These are phyloP conservation scores for Colletotrichum trifolii DNA, from an alignment of 2,329 filamentous ascomycete genomes.

Conservation along the genomic window DNA sequence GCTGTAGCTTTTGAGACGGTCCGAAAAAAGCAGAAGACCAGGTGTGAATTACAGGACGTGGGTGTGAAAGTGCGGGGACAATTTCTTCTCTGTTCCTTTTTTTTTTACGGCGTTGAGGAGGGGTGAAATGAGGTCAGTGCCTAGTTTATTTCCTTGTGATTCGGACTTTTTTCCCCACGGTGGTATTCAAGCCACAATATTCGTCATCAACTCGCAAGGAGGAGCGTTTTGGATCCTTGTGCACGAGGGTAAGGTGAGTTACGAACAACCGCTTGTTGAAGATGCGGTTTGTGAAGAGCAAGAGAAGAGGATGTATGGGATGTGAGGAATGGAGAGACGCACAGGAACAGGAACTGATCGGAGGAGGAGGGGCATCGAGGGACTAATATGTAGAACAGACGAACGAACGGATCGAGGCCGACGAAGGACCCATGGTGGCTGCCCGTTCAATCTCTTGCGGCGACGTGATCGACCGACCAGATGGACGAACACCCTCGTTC, in stretches of 20 bases:
- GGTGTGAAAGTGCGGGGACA: conserved; percentile 30
- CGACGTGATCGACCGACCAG: conserved; percentile 30
- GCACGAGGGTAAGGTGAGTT: not conserved
- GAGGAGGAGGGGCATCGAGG: conserved; percentile 28
- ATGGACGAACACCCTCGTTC: conserved; percentile 15
- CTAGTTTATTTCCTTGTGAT: conserved; percentile 22
- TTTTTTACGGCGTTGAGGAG: not conserved
- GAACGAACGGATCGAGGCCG: conserved; percentile 20
- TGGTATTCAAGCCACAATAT: conserved; percentile 32
- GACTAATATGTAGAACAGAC: conserved; percentile 33
- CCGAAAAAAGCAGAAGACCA: conserved; percentile 16
- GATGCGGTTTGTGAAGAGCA: conserved; percentile 4
- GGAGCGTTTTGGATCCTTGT: conserved; percentile 10
- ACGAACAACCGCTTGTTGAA: conserved; percentile 2
- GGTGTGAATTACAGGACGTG: conserved; percentile 29
- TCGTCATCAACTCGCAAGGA: conserved; percentile 30
- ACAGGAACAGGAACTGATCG: conserved; percentile 2
- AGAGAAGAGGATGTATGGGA: conserved; percentile 7
- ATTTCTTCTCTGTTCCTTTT: not conserved
- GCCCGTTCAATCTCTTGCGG: conserved; percentile 9
- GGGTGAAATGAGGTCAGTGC: not conserved
- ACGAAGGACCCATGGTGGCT: conserved; percentile 6
- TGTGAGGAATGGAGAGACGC: conserved; percentile 19
- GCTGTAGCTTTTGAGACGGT: conserved; percentile 24
- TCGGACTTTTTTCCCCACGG: not conserved